phyloP scores from a whole-genome alignment of 2,329 filamentous ascomycete genomes.

The Cladobotryum mycophilum region DNA sequence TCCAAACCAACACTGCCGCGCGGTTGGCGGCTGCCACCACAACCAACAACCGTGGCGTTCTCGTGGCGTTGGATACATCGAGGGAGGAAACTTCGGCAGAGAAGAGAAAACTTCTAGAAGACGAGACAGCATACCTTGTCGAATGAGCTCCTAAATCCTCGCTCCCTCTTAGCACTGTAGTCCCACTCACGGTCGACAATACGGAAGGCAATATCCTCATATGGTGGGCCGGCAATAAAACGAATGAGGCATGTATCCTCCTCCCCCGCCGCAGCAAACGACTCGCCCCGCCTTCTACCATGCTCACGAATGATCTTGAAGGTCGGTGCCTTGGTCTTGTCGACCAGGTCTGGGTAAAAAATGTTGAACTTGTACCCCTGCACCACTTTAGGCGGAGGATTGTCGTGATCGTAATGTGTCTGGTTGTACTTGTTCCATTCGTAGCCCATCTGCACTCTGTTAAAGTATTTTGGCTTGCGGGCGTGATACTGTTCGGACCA shows the following conservation, averaged over 20 bases:
- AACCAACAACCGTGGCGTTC: not conserved
- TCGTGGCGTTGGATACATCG: slow-evolving; percentile 5
- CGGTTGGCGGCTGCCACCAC: slow-evolving; percentile 7
- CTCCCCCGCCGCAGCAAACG: slow-evolving; percentile 86
- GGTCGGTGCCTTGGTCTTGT: slow-evolving; percentile 89
- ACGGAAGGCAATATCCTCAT: slow-evolving; percentile 93
- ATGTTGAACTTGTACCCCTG: slow-evolving; percentile 99
- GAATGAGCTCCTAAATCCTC: slow-evolving; percentile 93
- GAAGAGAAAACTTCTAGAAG: slow-evolving; percentile 13
- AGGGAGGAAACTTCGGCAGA: slow-evolving; percentile 11
- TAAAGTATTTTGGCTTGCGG: slow-evolving; percentile 94
- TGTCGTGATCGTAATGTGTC: slow-evolving; percentile 98
- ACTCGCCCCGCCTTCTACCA: slow-evolving; percentile 82
- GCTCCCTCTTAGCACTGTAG: slow-evolving; percentile 89
- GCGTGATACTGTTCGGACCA: slow-evolving; percentile 84
- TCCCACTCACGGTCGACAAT: slow-evolving; percentile 99
- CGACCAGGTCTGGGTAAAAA: slow-evolving; percentile 95
- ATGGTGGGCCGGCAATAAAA: slow-evolving; percentile 91
- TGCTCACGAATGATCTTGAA: slow-evolving; percentile 94
- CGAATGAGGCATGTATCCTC: slow-evolving; percentile 96
- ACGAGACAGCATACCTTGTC: slow-evolving; percentile 67
- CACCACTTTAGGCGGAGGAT: slow-evolving; percentile 94
- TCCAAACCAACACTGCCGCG: slow-evolving; percentile 7
- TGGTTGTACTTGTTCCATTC: slow-evolving; percentile 99
- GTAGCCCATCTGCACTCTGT: slow-evolving; percentile 96